Base-by-base conservation (phyloP, 75 land plant genomes). In the Adiantum capillusveneris region DNA sequence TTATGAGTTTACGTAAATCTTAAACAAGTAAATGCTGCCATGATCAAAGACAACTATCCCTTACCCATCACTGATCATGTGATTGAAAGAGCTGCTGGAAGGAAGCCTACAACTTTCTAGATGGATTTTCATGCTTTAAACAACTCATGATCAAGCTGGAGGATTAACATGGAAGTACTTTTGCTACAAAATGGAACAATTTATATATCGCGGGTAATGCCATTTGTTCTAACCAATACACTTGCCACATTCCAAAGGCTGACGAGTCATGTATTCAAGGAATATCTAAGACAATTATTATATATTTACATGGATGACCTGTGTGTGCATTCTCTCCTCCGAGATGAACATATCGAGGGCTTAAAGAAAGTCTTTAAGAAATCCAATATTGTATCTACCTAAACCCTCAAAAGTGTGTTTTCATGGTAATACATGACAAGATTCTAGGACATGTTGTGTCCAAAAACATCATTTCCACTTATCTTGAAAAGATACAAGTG, bases 101-200 rank as follows among this genome's bases (percentile, higher is more conserved):
- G 16, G 62, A 59, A 24, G 24, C 26, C 26, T 64, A 64, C 24
- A 22, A 11, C 20, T 64, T 64, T 42, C 34, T 64, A 31, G 39
- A 64, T 55, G 57, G 66, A 24, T 64, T 31, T 42, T 54, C 44
- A 13, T 42, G 66, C 11, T 64, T 53, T 27, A 64, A 64, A 18
- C 66, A 64, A 55, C 11, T 64, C 7, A 14, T 19, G 11, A 41
- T 64, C 5, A 26, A 9, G 18, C 57, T 42, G 12, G 20, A 57
- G 28, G 60, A 66, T 58, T 12, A 30, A 19, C 36, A 43, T 20
- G n/a, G n/a, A n/a, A n/a, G n/a, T n/a, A n/a, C n/a, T n/a, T n/a
- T n/a, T n/a, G n/a, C n/a, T n/a, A n/a, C n/a, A n/a, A n/a, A n/a
- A n/a, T n/a, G n/a, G n/a, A n/a, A n/a, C n/a, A n/a, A n/a, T n/a